These are phyloP conservation scores for Aspergillus brasiliensis DNA, from an alignment of 2,329 filamentous ascomycete species.

Conservation along the genomic window DNA sequence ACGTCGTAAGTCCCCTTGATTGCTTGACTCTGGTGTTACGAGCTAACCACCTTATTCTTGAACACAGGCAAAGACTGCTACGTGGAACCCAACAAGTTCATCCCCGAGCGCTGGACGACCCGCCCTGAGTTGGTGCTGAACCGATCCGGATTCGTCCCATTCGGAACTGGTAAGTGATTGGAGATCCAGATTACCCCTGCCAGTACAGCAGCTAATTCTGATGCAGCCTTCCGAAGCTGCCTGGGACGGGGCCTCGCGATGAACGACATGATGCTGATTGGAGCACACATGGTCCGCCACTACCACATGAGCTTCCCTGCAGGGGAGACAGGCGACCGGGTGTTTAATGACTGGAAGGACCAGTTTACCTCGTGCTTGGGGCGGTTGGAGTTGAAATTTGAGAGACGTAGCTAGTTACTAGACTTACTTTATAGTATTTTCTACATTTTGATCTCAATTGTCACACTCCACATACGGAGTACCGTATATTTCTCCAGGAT, in stretches of 20 bases:
- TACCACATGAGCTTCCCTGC: conserved; percentile 17
- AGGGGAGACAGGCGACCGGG: conserved; percentile 12
- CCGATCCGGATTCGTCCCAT: conserved; percentile 16
- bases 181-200: not conserved
- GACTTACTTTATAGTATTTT: no score
- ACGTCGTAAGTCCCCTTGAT: conserved; percentile 13
- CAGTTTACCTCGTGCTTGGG: conserved; percentile 20
- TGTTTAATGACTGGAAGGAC: conserved; percentile 15
- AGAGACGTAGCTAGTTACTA: not conserved
- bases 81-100: conserved; percentile 14
- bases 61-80: conserved; percentile 19
- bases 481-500: no score
- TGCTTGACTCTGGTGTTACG: no score
- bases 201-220: not conserved
- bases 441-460: no score
- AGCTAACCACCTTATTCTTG: not conserved
- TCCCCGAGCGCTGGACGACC: conserved; percentile 22
- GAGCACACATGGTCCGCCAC: conserved; percentile 13
- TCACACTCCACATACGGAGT: no score
- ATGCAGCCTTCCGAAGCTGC: conserved; percentile 16
- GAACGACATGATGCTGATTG: conserved; percentile 20
- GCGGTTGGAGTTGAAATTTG: conserved; percentile 16
- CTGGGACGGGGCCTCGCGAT: conserved; percentile 18
- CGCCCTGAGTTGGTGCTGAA: conserved; percentile 18
- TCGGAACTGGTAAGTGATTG: conserved; percentile 17